A percentile compares a stretch with the other conserved stretches of the same genome.
phyloP scores from a whole-genome alignment of 352 stramenopile genomes.

The Phytophthora foliorum region DNA sequence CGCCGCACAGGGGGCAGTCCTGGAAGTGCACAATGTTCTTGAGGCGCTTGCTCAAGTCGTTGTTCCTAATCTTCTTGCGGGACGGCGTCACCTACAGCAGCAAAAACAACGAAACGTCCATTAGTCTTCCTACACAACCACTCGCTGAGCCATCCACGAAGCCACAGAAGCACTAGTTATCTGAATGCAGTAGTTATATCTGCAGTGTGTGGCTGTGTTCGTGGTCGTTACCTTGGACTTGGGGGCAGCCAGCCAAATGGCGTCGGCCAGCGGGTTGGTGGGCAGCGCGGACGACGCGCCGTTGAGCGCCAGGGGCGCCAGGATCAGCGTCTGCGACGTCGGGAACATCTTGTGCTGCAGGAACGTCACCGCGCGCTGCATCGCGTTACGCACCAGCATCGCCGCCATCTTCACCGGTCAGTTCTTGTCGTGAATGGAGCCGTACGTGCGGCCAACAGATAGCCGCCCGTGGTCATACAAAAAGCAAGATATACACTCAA shows the following conservation, averaged over 20 bases:
- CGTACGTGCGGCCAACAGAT: conserved; percentile 35
- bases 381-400: conserved; percentile 72
- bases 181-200: background rate
- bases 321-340: conserved; percentile 39
- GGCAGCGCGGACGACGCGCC: conserved; percentile 41
- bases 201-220: background rate
- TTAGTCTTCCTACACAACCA: conserved; percentile 3
- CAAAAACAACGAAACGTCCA: conserved; percentile 11
- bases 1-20: conserved; percentile 80
- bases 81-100: conserved; percentile 79
- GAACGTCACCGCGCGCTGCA: conserved; percentile 73
- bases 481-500: background rate
- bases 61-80: conserved; percentile 91
- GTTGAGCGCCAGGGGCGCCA: conserved; percentile 41
- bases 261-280: conserved; percentile 70
- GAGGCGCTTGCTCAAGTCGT: conserved; percentile 86
- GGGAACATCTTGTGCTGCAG: conserved; percentile 64
- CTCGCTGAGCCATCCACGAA: conserved; percentile 2
- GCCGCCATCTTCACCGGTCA: conserved; percentile 51
- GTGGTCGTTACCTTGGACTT: conserved; percentile 88
- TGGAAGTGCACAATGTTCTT: conserved; percentile 94
- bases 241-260: conserved; percentile 83
- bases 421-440: conserved; percentile 36
- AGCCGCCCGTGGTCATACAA: conserved; percentile 11
- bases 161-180: background rate